Conservation (phyloP, 2,329 filamentous ascomycete species). For the Colletotrichum filicis region DNA sequence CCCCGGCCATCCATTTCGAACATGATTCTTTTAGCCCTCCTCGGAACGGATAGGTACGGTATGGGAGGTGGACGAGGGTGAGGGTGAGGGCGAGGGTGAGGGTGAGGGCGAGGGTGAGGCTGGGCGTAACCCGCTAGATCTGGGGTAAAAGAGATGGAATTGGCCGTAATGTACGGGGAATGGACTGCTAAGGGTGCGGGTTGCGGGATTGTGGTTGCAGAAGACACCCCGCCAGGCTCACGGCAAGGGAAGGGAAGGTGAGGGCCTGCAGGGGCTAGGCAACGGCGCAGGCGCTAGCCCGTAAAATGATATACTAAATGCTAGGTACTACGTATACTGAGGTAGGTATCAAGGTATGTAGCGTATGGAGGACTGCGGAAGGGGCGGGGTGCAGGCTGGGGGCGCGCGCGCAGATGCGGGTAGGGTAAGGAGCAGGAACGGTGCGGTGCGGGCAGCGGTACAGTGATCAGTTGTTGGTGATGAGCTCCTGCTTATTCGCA, state of each 20-base stretch:
- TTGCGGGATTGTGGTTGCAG: not conserved
- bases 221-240: not conserved
- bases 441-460: not conserved
- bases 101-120: not conserved
- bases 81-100: not conserved
- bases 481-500: not conserved
- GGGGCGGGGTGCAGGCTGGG: not conserved
- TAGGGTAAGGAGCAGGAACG: not conserved
- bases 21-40: not conserved
- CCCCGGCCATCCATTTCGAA: conserved; percentile 3
- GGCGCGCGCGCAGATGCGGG: not conserved
- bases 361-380: not conserved
- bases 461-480: not conserved
- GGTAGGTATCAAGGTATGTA: too few relatives aligned
- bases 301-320: too few relatives aligned
- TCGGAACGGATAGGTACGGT: not conserved
- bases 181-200: not conserved
- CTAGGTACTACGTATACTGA: too few relatives aligned
- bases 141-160: conserved; percentile 12
- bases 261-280: too few relatives aligned
- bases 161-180: not conserved
- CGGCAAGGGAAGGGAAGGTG: not conserved
- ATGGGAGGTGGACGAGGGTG: too few relatives aligned
- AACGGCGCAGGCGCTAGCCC: too few relatives aligned
- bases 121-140: conserved; percentile 11